Conservation (phyloP, 164 flowering plant genomes). For the Kalanchoe fedtschenkoi region DNA sequence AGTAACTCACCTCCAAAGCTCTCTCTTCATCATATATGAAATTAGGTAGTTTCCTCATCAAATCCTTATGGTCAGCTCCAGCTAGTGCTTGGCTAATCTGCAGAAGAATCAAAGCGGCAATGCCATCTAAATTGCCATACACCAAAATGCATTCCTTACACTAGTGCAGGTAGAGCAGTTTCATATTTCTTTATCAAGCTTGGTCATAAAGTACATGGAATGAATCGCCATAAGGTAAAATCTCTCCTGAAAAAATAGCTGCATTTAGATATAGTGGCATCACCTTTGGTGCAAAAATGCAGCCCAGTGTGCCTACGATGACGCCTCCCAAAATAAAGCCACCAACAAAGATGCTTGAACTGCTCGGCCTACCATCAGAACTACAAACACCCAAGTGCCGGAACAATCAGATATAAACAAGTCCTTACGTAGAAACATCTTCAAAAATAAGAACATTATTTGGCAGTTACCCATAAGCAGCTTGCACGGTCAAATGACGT, state of each 20-base stretch:
- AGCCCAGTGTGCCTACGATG: constrained; percentile 79
- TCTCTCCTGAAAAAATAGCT: neutral
- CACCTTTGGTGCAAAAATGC: constrained; percentile 93
- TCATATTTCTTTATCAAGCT: too few relatives aligned
- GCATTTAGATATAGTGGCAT: neutral
- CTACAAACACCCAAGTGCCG: constrained; percentile 19
- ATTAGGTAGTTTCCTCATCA: constrained; percentile 82
- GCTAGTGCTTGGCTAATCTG: constrained; percentile 84
- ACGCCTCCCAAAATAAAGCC: constrained; percentile 94
- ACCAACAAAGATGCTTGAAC: constrained; percentile 64
- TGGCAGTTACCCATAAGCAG: constrained; percentile 33
- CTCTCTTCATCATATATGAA: constrained; percentile 93
- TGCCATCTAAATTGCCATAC: neutral
- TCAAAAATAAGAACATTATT: neutral
- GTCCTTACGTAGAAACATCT: neutral
- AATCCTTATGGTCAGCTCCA: constrained; percentile 47
- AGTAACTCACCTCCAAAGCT: constrained; percentile 73
- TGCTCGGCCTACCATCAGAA: constrained; percentile 47
- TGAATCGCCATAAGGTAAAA: neutral
- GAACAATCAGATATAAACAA: neutral
- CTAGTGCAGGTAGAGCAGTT: neutral
- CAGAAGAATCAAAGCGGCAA: neutral
- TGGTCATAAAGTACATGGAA: neutral
- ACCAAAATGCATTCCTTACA: neutral
- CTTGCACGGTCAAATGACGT: constrained; percentile 35